These are phyloP conservation scores for Raddia guianensis DNA, from an alignment of 176 grass and related monocot genomes.

Conservation along the genomic window DNA sequence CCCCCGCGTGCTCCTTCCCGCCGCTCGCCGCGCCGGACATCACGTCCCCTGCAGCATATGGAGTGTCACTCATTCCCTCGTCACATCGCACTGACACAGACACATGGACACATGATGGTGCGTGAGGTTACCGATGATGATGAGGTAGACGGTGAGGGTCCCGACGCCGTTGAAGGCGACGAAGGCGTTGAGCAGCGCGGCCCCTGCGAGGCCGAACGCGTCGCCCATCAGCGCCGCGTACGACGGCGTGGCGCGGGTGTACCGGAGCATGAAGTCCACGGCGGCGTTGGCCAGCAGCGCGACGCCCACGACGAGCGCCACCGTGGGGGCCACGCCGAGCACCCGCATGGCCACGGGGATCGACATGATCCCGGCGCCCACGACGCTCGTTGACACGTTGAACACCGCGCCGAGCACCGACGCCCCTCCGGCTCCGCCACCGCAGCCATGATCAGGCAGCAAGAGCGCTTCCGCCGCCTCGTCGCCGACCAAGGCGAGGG, in stretches of 20 bases:
- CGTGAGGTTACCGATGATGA: constrained; percentile 58
- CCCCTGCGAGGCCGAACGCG: constrained; percentile 58
- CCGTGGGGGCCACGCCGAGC: constrained; percentile 66
- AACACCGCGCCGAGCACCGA: constrained; percentile 75
- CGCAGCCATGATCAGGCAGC: background rate
- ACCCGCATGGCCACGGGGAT: constrained; percentile 81
- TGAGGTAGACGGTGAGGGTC: constrained; percentile 70
- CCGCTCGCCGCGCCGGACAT: constrained; percentile 51
- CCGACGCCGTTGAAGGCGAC: constrained; percentile 60
- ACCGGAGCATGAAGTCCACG: constrained; percentile 64
- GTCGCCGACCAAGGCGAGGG: background rate
- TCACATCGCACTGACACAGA: too few species aligned
- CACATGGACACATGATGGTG: background rate
- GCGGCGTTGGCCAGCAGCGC: constrained; percentile 58
- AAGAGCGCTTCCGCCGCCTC: background rate
- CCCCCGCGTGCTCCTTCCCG: constrained; percentile 43
- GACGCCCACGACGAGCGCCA: constrained; percentile 49
- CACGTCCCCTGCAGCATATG: constrained; percentile 60
- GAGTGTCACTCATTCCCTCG: background rate
- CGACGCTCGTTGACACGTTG: constrained; percentile 82
- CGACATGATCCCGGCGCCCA: constrained; percentile 94
- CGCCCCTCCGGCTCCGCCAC: constrained; percentile 1
- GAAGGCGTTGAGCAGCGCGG: constrained; percentile 59
- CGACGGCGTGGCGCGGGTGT: constrained; percentile 54
- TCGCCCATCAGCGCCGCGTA: constrained; percentile 72